Conservation (phyloP, 306 rosid genomes). For the Acacia acuminata region DNA sequence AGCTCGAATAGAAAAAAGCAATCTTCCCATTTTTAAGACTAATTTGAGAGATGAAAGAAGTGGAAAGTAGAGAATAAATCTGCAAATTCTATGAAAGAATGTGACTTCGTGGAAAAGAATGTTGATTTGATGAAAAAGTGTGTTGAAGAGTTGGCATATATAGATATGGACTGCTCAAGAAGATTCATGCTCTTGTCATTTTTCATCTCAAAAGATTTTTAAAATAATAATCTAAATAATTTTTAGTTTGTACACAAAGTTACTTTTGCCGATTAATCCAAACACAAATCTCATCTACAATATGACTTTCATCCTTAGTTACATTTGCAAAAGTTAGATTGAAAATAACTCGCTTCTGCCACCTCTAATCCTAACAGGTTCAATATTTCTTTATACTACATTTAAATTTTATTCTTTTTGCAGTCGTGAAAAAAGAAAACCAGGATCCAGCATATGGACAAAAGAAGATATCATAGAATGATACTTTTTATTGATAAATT, state of each 20-base stretch:
- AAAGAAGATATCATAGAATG: neutral
- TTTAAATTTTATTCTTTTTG: neutral
- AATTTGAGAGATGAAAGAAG: neutral
- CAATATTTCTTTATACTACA: neutral
- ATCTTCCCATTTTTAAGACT: constrained; percentile 32
- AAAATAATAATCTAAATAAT: too few relatives aligned
- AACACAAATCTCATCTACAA: too few relatives aligned
- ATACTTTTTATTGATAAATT: neutral
- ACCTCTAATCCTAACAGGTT: too few relatives aligned
- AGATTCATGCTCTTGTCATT: too few relatives aligned
- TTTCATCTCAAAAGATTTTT: too few relatives aligned
- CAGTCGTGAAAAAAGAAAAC: neutral
- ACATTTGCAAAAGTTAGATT: too few relatives aligned
- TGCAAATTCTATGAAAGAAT: neutral
- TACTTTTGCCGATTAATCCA: too few relatives aligned
- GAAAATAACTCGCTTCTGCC: too few relatives aligned
- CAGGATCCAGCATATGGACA: neutral
- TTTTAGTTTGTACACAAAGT: too few relatives aligned
- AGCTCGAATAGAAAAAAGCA: constrained; percentile 36
- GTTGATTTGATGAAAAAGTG: neutral
- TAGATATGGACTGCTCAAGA: too few relatives aligned
- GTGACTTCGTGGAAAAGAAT: neutral
- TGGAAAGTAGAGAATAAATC: neutral
- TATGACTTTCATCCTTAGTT: too few relatives aligned
- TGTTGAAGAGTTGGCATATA: constrained; percentile 22